phyloP scores from a whole-genome alignment of 495 filamentous ascomycete genomes.

The Tuber microsphaerosporum region DNA sequence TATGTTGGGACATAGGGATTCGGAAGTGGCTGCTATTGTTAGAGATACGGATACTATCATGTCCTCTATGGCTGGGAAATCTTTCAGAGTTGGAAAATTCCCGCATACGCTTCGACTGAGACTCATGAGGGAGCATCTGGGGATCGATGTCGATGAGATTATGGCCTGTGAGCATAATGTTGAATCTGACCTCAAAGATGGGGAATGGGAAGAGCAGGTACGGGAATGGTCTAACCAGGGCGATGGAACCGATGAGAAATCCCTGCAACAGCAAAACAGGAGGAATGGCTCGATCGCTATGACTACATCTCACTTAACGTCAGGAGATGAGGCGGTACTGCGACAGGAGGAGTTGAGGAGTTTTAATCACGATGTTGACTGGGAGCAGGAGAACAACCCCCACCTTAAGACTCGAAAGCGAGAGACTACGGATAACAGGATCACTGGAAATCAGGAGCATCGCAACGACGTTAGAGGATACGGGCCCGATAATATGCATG shows the following conservation, averaged over 20 bases:
- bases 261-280: constrained; percentile 45
- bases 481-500: constrained; percentile 56
- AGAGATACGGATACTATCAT: constrained; percentile 89
- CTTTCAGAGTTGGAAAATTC: constrained; percentile 84
- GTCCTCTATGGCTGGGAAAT: constrained; percentile 82
- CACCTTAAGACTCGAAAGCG: constrained; percentile 56
- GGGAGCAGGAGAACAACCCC: constrained; percentile 58
- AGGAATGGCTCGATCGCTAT: constrained; percentile 35
- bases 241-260: constrained; percentile 19
- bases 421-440: constrained; percentile 56
- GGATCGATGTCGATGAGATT: constrained; percentile 86
- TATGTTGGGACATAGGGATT: constrained; percentile 85
- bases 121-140: constrained; percentile 94
- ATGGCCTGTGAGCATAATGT: constrained; percentile 48
- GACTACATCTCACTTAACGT: constrained; percentile 48
- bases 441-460: constrained; percentile 59
- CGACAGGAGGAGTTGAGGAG: constrained; percentile 59
- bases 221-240: constrained; percentile 16
- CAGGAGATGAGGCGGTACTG: constrained; percentile 57
- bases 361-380: constrained; percentile 79
- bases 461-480: constrained; percentile 69
- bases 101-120: constrained; percentile 88
- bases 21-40: constrained; percentile 84
- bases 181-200: constrained; percentile 45
- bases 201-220: constrained; percentile 51